Percentiles rank a stretch among this genome's conserved stretches.
phyloP scores from a whole-genome alignment of 441 rosid genomes.

The Cnidoscolus chayamansa region DNA sequence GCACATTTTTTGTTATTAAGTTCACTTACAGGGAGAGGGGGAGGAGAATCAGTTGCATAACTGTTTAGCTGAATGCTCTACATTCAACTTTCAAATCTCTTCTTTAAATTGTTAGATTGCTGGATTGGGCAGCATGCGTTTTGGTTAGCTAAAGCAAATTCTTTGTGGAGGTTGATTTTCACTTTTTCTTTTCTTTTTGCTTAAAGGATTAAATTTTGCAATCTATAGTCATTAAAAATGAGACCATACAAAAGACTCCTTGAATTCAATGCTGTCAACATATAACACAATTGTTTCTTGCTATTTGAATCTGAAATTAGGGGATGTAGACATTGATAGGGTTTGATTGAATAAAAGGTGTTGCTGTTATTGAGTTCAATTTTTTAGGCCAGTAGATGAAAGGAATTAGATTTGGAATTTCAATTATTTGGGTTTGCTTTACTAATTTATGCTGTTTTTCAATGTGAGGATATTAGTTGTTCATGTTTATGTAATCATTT shows the following conservation, averaged over 20 bases:
- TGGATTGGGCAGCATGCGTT: neutral
- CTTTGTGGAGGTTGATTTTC: neutral
- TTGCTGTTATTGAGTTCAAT: neutral
- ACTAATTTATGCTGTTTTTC: neutral
- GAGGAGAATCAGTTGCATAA: neutral
- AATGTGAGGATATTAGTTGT: neutral
- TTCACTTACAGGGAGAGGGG: neutral
- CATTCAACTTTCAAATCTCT: neutral
- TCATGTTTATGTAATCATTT: neutral
- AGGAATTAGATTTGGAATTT: neutral
- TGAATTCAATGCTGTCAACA: neutral
- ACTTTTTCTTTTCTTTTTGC: neutral
- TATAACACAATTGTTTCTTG: neutral
- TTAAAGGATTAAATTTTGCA: neutral
- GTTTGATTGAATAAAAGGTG: neutral
- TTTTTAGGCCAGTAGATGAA: neutral
- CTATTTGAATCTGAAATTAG: neutral
- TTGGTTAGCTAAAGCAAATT: slow-evolving; percentile 2
- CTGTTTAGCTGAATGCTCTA: neutral
- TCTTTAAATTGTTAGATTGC: neutral
- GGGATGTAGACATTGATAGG: neutral
- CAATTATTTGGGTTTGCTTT: neutral
- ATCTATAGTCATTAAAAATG: neutral
- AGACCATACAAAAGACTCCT: neutral
- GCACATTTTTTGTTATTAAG: neutral